Percentiles rank a stretch among this genome's conserved stretches.
Conservation (phyloP, 2,329 filamentous ascomycete species). For the Trichophyton rubrum region DNA sequence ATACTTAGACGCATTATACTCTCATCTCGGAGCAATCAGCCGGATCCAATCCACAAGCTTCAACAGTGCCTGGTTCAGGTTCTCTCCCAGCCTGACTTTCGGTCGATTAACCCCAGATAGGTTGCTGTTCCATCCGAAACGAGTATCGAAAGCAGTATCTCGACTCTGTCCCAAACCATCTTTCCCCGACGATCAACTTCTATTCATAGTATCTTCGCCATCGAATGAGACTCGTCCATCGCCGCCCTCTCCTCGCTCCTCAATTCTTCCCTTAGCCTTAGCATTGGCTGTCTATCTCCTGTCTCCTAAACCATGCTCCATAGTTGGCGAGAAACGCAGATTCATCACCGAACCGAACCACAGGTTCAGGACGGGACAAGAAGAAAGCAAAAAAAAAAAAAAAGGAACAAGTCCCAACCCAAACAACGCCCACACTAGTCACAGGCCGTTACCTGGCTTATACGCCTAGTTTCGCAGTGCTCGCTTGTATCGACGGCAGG, state of each 20-base stretch:
- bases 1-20: background rate
- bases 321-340: background rate
- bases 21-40: background rate
- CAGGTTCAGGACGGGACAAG: background rate
- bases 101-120: background rate
- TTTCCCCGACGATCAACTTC: background rate
- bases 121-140: background rate
- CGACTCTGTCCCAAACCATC: background rate
- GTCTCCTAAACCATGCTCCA: background rate
- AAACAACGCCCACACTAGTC: background rate
- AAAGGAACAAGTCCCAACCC: background rate
- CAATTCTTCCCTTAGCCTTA: background rate
- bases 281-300: background rate
- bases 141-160: background rate
- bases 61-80: background rate
- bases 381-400: background rate
- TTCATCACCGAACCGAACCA: conserved; percentile 1
- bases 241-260: background rate
- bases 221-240: background rate
- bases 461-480: background rate
- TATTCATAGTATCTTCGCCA: background rate
- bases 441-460: background rate
- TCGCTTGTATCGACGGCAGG: background rate
- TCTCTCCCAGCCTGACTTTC: background rate
- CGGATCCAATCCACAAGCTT: background rate